These are phyloP conservation scores for Calonectria honghensis DNA, from an alignment of 2,329 filamentous ascomycete species.

Conservation along the genomic window DNA sequence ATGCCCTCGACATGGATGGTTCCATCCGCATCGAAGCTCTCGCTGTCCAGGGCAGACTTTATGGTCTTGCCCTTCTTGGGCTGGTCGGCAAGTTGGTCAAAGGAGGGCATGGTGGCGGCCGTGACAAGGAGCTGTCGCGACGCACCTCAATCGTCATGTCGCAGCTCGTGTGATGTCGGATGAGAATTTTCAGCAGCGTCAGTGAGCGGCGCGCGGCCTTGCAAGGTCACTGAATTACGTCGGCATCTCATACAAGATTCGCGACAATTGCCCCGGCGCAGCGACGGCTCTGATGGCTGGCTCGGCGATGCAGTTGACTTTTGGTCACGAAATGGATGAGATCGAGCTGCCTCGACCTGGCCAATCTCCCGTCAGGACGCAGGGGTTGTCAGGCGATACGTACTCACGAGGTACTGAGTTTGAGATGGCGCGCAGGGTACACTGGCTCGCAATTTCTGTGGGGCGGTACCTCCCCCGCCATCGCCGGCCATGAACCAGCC, in stretches of 20 bases:
- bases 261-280: constrained; percentile 10
- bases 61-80: constrained; percentile 76
- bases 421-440: constrained; percentile 41
- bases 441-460: constrained; percentile 39
- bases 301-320: constrained; percentile 22
- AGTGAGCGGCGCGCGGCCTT: constrained; percentile 45
- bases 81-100: constrained; percentile 65
- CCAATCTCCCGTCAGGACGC: constrained; percentile 28
- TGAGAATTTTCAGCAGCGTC: constrained; percentile 31
- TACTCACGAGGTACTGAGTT: constrained; percentile 28
- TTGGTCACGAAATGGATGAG: constrained; percentile 28
- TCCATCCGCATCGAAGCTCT: constrained; percentile 89
- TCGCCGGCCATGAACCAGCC: constrained; percentile 44
- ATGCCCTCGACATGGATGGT: constrained; percentile 88
- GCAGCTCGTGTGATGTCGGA: constrained; percentile 38
- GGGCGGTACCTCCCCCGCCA: constrained; percentile 47
- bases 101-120: constrained; percentile 67
- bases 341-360: constrained; percentile 33
- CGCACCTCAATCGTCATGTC: constrained; percentile 55
- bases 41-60: constrained; percentile 86
- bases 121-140: constrained; percentile 47
- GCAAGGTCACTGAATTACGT: constrained; percentile 11
- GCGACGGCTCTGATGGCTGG: constrained; percentile 16
- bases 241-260: constrained; percentile 23
- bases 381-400: constrained; percentile 37